Percentiles rank a stretch among this genome's conserved stretches.
Conservation (phyloP, 805 yeast species). For the Starmerella cellae region DNA sequence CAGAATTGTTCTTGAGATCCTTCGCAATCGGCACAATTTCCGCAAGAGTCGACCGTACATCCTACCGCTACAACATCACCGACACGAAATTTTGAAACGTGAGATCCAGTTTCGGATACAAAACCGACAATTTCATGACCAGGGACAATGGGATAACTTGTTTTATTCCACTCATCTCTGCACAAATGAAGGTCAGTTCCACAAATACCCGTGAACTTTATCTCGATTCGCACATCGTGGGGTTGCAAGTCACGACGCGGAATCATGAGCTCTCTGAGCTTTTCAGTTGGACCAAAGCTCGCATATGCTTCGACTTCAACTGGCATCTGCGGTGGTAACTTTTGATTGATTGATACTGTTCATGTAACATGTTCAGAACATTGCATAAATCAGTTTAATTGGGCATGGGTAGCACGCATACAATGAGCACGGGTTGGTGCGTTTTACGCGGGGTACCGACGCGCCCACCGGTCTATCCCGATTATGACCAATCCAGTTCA, state of each 20-base stretch:
- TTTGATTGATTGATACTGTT: too few relatives aligned
- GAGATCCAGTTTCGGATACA: slow-evolving; percentile 38
- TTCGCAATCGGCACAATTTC: slow-evolving; percentile 47
- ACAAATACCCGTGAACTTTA: slow-evolving; percentile 32
- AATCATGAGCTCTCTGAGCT: slow-evolving; percentile 1
- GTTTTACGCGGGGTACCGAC: too few relatives aligned
- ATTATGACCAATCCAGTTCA: too few relatives aligned
- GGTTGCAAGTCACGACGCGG: slow-evolving; percentile 15
- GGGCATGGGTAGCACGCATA: neutral
- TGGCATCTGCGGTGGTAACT: neutral
- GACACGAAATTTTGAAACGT: slow-evolving; percentile 37
- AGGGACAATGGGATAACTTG: slow-evolving; percentile 30
- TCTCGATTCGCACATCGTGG: slow-evolving; percentile 27
- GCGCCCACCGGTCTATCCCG: too few relatives aligned
- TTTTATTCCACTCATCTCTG: slow-evolving; percentile 39
- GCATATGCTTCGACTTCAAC: neutral
- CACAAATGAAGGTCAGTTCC: slow-evolving; percentile 46
- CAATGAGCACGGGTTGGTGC: too few relatives aligned
- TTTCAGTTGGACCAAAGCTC: neutral
- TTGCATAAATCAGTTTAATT: too few relatives aligned
- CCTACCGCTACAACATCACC: slow-evolving; percentile 79
- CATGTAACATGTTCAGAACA: too few relatives aligned
- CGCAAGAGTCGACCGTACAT: slow-evolving; percentile 52
- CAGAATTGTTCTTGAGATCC: slow-evolving; percentile 47
- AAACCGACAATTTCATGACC: slow-evolving; percentile 38